Evolutionary conservation across 2,329 filamentous ascomycete genomes (phyloP).

Genomic region (Aspergillus sp.): DNA sequence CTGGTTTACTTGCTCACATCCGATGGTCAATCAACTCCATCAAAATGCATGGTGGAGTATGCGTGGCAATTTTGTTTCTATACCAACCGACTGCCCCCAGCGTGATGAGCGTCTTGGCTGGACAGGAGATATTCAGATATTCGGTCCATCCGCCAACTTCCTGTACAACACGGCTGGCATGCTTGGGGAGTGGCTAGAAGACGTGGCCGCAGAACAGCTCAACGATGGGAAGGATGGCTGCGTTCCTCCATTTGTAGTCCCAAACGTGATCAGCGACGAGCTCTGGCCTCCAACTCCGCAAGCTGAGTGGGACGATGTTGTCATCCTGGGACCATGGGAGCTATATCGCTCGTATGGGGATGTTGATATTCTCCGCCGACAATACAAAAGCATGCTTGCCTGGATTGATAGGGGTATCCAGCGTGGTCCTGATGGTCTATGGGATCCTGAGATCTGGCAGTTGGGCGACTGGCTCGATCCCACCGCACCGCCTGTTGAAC

Average conservation of each 20-base stretch:
- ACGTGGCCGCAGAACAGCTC: slow-evolving; percentile 47
- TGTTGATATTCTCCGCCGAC: slow-evolving; percentile 36
- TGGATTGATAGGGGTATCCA: slow-evolving; percentile 43
- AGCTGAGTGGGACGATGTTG: slow-evolving; percentile 47
- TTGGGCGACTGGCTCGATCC: slow-evolving; percentile 51
- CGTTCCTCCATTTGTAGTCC: slow-evolving; percentile 39
- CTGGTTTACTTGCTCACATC: slow-evolving; percentile 58
- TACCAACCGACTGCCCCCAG: slow-evolving; percentile 64
- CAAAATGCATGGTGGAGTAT: slow-evolving; percentile 62
- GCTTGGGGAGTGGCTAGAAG: slow-evolving; percentile 56
- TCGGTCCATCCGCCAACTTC: slow-evolving; percentile 57
- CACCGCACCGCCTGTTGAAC: slow-evolving; percentile 39
- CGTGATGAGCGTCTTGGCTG: slow-evolving; percentile 60
- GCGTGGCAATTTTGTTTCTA: slow-evolving; percentile 61
- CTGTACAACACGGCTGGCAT: slow-evolving; percentile 60
- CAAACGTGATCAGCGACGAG: slow-evolving; percentile 26
- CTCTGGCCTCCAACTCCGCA: slow-evolving; percentile 27
- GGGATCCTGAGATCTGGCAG: slow-evolving; percentile 41
- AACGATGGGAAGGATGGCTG: slow-evolving; percentile 22
- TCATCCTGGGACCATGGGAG: slow-evolving; percentile 42
- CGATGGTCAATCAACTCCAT: slow-evolving; percentile 59
- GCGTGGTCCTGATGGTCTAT: slow-evolving; percentile 39
- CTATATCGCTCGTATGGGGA: slow-evolving; percentile 43
- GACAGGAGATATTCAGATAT: slow-evolving; percentile 58
- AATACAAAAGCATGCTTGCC: slow-evolving; percentile 42